phyloP scores from a whole-genome alignment of 164 flowering plant species.

The Vitis amurensis region DNA sequence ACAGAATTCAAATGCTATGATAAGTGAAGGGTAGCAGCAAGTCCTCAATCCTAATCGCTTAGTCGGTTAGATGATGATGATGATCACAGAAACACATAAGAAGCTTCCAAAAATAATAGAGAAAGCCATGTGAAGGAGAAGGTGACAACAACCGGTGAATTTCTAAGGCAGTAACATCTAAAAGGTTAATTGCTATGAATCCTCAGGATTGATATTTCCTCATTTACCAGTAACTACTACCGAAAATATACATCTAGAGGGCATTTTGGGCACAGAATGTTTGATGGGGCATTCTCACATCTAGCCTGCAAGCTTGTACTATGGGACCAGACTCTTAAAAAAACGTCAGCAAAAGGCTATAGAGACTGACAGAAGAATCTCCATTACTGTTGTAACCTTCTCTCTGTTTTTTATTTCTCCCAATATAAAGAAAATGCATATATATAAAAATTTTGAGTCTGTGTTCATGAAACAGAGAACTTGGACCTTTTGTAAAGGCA shows the following conservation, averaged over 20 bases:
- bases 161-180: too few species aligned
- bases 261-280: constrained; percentile 12
- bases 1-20: too few species aligned
- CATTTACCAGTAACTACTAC: not conserved
- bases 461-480: constrained; percentile 54
- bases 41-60: too few species aligned
- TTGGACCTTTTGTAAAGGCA: constrained; percentile 56
- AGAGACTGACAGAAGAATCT: constrained; percentile 65
- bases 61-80: too few species aligned
- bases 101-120: too few species aligned
- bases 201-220: not conserved
- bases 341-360: constrained; percentile 55
- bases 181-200: too few species aligned
- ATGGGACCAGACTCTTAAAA: constrained; percentile 49
- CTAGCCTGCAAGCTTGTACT: constrained; percentile 32
- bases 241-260: constrained; percentile 3
- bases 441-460: constrained; percentile 26
- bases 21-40: too few species aligned
- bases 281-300: constrained; percentile 20
- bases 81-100: too few species aligned
- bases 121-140: too few species aligned
- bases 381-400: constrained; percentile 55
- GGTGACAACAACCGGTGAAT: too few species aligned
- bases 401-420: constrained; percentile 8
- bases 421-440: too few species aligned